Conservation (phyloP, 495 filamentous ascomycete species). For the Bacidia gigantensis region DNA sequence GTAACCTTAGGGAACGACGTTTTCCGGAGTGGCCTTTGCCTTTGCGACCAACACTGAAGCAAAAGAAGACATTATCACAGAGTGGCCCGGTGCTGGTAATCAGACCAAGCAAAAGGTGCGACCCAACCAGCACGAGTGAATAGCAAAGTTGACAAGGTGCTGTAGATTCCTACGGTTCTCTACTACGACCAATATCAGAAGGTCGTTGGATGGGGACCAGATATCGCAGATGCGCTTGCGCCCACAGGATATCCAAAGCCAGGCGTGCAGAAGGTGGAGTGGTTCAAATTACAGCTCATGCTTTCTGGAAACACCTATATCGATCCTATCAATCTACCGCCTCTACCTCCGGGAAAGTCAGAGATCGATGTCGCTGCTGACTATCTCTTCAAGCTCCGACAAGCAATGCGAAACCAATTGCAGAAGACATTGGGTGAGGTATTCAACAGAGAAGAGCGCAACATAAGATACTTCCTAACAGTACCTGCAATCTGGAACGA, state of each 20-base stretch:
- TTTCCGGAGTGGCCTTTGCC: constrained; percentile 66
- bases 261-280: constrained; percentile 71
- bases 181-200: constrained; percentile 78
- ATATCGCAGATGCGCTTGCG: constrained; percentile 65
- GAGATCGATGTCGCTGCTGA: constrained; percentile 71
- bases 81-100: constrained; percentile 67
- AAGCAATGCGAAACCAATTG: constrained; percentile 62
- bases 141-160: background rate
- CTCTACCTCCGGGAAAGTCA: constrained; percentile 63
- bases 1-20: constrained; percentile 49
- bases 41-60: constrained; percentile 67
- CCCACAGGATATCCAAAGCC: constrained; percentile 69
- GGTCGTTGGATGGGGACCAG: constrained; percentile 68
- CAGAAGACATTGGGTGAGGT: constrained; percentile 67
- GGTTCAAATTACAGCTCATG: constrained; percentile 77
- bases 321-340: constrained; percentile 67
- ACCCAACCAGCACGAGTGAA: background rate
- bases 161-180: constrained; percentile 62
- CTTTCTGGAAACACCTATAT: constrained; percentile 70
- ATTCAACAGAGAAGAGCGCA: constrained; percentile 64
- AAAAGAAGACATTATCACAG: constrained; percentile 65
- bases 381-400: constrained; percentile 66
- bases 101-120: constrained; percentile 64
- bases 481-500: constrained; percentile 75
- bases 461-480: constrained; percentile 64